Conservation (phyloP, 441 rosid species). For the Populus tomentosa region DNA sequence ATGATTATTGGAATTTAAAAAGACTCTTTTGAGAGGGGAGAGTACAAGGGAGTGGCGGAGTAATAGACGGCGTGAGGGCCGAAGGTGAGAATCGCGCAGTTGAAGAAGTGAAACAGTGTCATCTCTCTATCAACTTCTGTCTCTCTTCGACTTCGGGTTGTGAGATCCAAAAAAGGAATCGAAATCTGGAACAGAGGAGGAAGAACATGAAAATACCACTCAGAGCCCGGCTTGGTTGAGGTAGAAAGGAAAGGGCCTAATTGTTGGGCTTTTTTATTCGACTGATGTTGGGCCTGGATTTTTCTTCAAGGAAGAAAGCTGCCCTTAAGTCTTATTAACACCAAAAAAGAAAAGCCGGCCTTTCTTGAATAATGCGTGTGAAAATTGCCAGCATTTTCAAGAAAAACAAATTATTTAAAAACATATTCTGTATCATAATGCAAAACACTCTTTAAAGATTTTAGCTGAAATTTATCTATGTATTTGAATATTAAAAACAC, state of each 20-base stretch:
- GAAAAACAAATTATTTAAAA: no score
- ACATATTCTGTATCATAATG: no score
- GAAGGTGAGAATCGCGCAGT: constrained; percentile 94
- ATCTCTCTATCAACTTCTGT: constrained; percentile 24
- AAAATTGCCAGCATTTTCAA: no score
- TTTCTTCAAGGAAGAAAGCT: no score
- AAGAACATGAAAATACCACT: background rate
- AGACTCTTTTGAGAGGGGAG: background rate
- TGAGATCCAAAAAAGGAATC: background rate
- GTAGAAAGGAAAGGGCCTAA: background rate
- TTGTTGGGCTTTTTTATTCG: background rate
- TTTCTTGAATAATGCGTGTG: no score
- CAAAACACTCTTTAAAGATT: no score
- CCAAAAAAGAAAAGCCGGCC: no score
- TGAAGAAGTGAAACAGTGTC: constrained; percentile 96
- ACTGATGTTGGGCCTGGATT: no score
- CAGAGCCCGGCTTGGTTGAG: background rate
- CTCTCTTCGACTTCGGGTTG: constrained; percentile 2
- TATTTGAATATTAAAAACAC: no score
- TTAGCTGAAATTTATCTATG: no score
- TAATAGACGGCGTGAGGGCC: constrained; percentile 98
- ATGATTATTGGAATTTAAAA: background rate
- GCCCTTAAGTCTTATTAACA: no score
- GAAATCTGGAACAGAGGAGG: background rate
- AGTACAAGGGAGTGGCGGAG: constrained; percentile 90